phyloP scores from a whole-genome alignment of 2,329 filamentous ascomycete genomes.

The Aspergillus niger region DNA sequence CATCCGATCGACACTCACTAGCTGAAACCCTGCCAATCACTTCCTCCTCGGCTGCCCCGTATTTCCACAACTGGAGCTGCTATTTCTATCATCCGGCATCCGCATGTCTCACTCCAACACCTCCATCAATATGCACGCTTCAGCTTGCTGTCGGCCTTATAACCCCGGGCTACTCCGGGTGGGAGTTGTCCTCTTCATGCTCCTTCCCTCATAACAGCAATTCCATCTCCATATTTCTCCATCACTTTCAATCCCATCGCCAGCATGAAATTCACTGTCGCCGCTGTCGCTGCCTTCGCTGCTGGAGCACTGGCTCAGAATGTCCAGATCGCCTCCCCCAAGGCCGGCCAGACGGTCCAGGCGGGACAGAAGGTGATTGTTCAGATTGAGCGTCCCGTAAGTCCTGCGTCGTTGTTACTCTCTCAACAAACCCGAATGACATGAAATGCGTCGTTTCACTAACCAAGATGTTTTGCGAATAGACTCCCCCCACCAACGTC shows the following conservation, averaged over 20 bases:
- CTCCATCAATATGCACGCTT: background rate
- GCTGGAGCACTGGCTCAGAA: slow-evolving; percentile 30
- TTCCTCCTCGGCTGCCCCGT: background rate
- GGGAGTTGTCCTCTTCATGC: background rate
- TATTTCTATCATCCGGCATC: background rate
- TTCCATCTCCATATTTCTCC: no score
- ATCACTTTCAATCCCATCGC: background rate
- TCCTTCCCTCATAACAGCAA: background rate
- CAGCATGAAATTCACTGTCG: slow-evolving; percentile 29
- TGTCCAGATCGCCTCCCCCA: slow-evolving; percentile 29
- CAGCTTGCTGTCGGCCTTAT: background rate
- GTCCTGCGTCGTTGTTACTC: background rate
- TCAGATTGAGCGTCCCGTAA: slow-evolving; percentile 34
- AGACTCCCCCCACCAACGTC: slow-evolving; percentile 32
- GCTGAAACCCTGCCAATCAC: background rate
- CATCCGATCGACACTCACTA: background rate
- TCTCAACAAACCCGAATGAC: background rate
- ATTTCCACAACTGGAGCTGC: background rate
- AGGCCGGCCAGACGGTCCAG: slow-evolving; percentile 18
- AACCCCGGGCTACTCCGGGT: background rate
- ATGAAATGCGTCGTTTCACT: no score
- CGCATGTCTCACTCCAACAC: background rate
- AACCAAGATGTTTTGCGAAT: no score
- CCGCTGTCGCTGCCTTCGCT: slow-evolving; percentile 23
- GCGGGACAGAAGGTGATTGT: slow-evolving; percentile 27